Percentiles rank a stretch among this genome's conserved stretches.
These are phyloP conservation scores for Sporothrix protearum DNA, from an alignment of 2,329 filamentous ascomycete species.

Conservation along the genomic window DNA sequence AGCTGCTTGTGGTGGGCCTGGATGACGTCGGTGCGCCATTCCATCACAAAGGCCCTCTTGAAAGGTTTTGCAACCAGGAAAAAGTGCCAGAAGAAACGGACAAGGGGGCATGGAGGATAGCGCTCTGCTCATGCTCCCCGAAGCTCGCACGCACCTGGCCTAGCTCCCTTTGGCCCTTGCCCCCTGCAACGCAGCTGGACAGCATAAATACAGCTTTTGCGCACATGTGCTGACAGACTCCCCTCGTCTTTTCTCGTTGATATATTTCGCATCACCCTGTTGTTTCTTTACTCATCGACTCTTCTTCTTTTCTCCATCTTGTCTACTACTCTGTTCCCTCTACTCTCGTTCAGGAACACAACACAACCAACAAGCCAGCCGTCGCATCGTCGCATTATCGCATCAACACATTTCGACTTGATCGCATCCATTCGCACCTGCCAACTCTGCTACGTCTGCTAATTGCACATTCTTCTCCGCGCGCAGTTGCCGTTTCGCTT, in stretches of 20 bases:
- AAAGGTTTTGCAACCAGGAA: not conserved
- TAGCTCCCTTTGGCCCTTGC: not conserved
- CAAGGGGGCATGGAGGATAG: not conserved
- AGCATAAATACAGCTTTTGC: constrained; percentile 18
- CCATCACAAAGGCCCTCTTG: constrained; percentile 12
- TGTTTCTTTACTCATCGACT: constrained; percentile 10
- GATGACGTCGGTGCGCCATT: constrained; percentile 19
- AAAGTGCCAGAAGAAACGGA: constrained; percentile 4
- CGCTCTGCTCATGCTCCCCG: not conserved
- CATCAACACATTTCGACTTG: not conserved
- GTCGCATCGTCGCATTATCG: not conserved
- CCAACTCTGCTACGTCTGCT: not conserved
- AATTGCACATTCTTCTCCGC: not conserved
- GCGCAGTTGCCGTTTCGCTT: not conserved
- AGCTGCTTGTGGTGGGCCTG: not conserved
- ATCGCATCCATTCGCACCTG: not conserved
- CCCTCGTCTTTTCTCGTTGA: constrained; percentile 9
- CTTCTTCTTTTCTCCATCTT: constrained; percentile 1
- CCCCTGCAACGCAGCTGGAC: not conserved
- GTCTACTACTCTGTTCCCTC: not conserved
- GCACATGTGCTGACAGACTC: constrained; percentile 22
- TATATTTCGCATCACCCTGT: not conserved
- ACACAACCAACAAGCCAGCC: not conserved
- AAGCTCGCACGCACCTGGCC: constrained; percentile 14
- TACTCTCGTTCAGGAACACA: not conserved